Evolutionary conservation across 2,329 filamentous ascomycete species (phyloP).

Genomic region (Alternaria brassicicola): DNA sequence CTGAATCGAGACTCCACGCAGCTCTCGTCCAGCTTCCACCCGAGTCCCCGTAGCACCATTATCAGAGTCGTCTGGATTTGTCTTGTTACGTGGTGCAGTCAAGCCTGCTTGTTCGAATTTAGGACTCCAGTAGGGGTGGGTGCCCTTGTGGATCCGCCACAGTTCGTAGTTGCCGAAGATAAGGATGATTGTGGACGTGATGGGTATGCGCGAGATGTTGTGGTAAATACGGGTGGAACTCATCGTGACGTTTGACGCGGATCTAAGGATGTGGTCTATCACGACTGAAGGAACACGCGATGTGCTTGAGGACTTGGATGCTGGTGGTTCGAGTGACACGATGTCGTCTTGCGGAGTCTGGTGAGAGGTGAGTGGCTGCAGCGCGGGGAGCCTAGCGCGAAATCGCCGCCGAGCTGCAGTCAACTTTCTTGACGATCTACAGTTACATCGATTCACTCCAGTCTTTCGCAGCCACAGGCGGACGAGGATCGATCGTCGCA

Average conservation of each 20-base stretch:
- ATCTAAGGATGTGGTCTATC: neutral
- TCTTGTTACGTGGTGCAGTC: slow-evolving; percentile 14
- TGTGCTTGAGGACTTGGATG: neutral
- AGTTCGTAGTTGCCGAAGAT: slow-evolving; percentile 33
- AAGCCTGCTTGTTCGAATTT: slow-evolving; percentile 29
- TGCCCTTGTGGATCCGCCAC: slow-evolving; percentile 35
- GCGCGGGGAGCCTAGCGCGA: slow-evolving; percentile 22
- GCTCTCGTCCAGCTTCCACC: slow-evolving; percentile 6
- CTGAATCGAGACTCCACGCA: slow-evolving; percentile 21
- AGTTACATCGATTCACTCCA: neutral
- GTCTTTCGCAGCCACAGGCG: neutral
- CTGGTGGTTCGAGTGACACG: slow-evolving; percentile 4
- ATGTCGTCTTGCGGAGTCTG: slow-evolving; percentile 24
- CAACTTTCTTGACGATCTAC: slow-evolving; percentile 15
- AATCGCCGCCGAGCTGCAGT: slow-evolving; percentile 19
- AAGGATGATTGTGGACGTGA: slow-evolving; percentile 26
- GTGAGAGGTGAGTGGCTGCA: slow-evolving; percentile 27
- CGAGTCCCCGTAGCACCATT: slow-evolving; percentile 1
- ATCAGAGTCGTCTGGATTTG: slow-evolving; percentile 7
- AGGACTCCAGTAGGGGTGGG: slow-evolving; percentile 36
- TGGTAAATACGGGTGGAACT: slow-evolving; percentile 20
- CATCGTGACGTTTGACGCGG: slow-evolving; percentile 11
- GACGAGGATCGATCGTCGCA: neutral
- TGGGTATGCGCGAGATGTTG: slow-evolving; percentile 15
- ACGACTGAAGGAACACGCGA: slow-evolving; percentile 5